Conservation (phyloP, 331 rosid species). For the Malus hybrid region DNA sequence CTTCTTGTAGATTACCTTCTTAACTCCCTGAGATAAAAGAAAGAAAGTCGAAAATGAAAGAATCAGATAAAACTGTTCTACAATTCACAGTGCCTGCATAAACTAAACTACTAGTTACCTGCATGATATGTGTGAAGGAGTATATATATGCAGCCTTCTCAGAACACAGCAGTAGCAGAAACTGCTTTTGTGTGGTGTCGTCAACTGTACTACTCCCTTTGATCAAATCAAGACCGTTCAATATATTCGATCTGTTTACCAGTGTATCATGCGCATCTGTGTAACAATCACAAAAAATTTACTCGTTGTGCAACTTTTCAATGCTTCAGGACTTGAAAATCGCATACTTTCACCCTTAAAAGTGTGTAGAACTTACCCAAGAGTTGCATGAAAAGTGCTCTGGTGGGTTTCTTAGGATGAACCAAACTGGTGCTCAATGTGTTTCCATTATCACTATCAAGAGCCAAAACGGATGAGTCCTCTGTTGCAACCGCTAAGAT, state of each 20-base stretch:
- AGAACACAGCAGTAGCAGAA: slow-evolving; percentile 57
- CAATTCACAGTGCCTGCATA: neutral
- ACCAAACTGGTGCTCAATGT: slow-evolving; percentile 32
- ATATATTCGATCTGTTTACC: slow-evolving; percentile 20
- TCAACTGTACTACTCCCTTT: slow-evolving; percentile 30
- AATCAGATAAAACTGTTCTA: slow-evolving; percentile 4
- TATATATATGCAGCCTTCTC: slow-evolving; percentile 78
- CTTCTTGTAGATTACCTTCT: slow-evolving; percentile 81
- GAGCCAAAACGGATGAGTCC: slow-evolving; percentile 68
- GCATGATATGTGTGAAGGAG: slow-evolving; percentile 64
- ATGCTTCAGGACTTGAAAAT: slow-evolving; percentile 11
- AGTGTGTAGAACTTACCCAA: slow-evolving; percentile 45
- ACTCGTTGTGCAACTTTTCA: slow-evolving; percentile 7
- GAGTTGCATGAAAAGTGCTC: slow-evolving; percentile 69
- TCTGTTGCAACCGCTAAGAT: slow-evolving; percentile 57
- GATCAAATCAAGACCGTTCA: slow-evolving; percentile 27
- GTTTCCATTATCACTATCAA: slow-evolving; percentile 73
- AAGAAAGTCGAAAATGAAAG: neutral
- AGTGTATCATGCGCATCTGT: slow-evolving; percentile 45
- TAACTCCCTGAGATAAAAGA: slow-evolving; percentile 53
- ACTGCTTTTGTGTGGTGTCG: slow-evolving; percentile 40
- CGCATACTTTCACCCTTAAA: neutral
- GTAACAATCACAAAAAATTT: neutral
- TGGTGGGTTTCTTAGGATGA: slow-evolving; percentile 84
- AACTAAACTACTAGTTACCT: slow-evolving; percentile 35